Evolutionary conservation across 139 green algal species (phyloP).

Genomic region (Edaphochlamys debaryana): DNA sequence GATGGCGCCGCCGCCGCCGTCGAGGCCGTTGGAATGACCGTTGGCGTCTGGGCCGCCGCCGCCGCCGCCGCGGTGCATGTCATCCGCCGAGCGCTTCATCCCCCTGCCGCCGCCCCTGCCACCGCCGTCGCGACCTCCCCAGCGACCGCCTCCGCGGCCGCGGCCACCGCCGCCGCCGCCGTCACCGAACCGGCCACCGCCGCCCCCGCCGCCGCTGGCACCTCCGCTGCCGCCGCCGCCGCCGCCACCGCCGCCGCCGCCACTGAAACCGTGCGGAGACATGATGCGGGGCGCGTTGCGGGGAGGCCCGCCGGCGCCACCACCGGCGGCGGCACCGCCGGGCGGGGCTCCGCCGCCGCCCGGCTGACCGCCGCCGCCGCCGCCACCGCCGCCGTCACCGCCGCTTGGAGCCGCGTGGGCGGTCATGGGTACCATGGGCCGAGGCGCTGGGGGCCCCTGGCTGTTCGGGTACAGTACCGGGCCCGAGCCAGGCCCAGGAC

Average conservation of each 20-base stretch:
- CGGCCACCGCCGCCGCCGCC: background rate
- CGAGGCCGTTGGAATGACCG: background rate
- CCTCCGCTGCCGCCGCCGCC: background rate
- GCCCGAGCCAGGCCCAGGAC: too few species aligned
- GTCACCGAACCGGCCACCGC: background rate
- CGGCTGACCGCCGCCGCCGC: background rate
- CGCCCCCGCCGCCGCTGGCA: background rate
- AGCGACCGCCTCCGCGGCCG: background rate
- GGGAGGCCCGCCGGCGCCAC: background rate
- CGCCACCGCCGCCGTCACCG: background rate
- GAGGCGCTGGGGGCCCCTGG: background rate
- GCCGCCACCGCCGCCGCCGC: background rate
- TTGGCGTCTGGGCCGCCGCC: background rate
- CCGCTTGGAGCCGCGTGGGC: too few species aligned
- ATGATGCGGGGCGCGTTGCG: background rate
- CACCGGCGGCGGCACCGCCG: background rate
- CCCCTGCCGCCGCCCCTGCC: background rate
- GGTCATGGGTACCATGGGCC: too few species aligned
- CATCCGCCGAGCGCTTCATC: conserved; percentile 4
- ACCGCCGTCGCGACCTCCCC: background rate
- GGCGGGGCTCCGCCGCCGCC: background rate
- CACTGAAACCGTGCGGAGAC: background rate
- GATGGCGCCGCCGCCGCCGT: background rate
- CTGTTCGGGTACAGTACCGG: too few species aligned
- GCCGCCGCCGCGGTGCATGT: conserved; percentile 1